Evolutionary conservation across 2,329 filamentous ascomycete species (phyloP).

Genomic region (Parafenestella ontariensis): DNA sequence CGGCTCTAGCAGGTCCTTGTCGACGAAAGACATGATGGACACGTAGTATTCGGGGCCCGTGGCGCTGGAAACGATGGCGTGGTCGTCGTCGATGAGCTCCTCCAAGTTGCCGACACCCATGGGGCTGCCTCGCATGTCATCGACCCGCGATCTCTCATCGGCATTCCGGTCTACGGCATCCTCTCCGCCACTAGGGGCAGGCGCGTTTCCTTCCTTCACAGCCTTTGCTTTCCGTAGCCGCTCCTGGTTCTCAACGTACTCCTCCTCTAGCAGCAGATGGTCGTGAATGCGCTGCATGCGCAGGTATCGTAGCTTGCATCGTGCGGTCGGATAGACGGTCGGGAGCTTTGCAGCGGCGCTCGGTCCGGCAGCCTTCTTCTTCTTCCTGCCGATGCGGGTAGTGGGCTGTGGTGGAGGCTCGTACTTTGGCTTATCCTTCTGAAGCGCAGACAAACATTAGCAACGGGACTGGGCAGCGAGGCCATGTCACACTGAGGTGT

Average conservation of each 20-base stretch:
- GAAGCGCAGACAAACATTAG: conserved; percentile 22
- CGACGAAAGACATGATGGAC: conserved; percentile 99
- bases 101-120: conserved; percentile 98
- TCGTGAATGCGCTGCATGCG: conserved; percentile 99
- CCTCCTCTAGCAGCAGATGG: conserved; percentile 93
- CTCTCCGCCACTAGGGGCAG: conserved; percentile 66
- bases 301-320: conserved; percentile 95
- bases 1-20: conserved; percentile 96
- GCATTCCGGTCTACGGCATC: conserved; percentile 88
- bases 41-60: conserved; percentile 99
- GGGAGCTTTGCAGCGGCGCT: conserved; percentile 96
- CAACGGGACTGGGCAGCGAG: conserved; percentile 12
- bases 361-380: conserved; percentile 92
- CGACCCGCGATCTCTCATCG: conserved; percentile 91
- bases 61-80: conserved; percentile 96
- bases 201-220: conserved; percentile 60
- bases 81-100: conserved; percentile 99
- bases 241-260: conserved; percentile 99
- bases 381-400: conserved; percentile 96
- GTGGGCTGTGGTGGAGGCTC: conserved; percentile 97
- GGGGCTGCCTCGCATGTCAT: conserved; percentile 97
- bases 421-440: conserved; percentile 99
- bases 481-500: neutral
- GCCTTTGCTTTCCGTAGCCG: conserved; percentile 91
- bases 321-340: conserved; percentile 89